These are phyloP conservation scores for Coleophoma crateriformis DNA, from an alignment of 2,329 filamentous ascomycete species.

Conservation along the genomic window DNA sequence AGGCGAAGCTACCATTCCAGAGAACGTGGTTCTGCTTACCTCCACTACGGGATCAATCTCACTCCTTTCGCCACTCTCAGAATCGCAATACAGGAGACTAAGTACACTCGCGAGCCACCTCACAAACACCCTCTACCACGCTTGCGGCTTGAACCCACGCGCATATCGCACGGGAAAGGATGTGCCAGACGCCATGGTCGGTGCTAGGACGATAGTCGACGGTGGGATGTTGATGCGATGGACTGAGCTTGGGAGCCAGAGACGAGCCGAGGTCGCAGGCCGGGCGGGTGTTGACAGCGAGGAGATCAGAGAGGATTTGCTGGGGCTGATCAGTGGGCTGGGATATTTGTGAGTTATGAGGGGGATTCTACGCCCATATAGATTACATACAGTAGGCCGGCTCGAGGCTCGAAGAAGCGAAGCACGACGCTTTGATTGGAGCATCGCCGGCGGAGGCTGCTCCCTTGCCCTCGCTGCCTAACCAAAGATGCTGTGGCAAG, in stretches of 20 bases:
- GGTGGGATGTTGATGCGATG: conserved; percentile 71
- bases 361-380: no score
- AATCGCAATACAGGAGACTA: conserved; percentile 78
- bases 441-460: no score
- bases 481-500: no score
- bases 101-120: conserved; percentile 78
- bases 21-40: conserved; percentile 58
- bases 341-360: conserved; percentile 38
- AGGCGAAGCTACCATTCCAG: conserved; percentile 26
- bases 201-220: conserved; percentile 54
- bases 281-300: conserved; percentile 65
- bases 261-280: conserved; percentile 66
- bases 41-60: conserved; percentile 72
- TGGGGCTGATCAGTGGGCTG: conserved; percentile 56
- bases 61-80: conserved; percentile 70
- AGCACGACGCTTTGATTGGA: no score
- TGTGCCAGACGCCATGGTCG: conserved; percentile 35
- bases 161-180: conserved; percentile 65
- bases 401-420: background rate
- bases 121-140: conserved; percentile 66
- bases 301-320: conserved; percentile 66
- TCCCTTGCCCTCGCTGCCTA: no score
- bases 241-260: conserved; percentile 67
- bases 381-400: background rate
- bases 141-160: conserved; percentile 77